A percentile compares a stretch with the other conserved stretches of the same genome.
Conservation (phyloP, 179 eudicot genomes). For the Gypsophila paniculata region DNA sequence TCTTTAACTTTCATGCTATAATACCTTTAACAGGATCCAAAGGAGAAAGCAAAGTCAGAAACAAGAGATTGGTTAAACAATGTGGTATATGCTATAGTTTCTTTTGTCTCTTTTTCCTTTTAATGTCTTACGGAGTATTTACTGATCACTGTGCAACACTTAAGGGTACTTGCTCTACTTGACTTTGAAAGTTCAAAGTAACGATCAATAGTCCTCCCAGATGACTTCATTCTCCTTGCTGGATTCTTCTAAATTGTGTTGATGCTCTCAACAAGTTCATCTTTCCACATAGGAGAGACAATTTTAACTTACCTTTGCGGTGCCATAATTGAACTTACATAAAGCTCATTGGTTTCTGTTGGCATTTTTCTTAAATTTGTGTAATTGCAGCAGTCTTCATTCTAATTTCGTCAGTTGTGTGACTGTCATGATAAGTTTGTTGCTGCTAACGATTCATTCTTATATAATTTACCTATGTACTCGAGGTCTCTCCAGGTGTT, state of each 20-base stretch:
- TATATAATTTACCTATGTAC: not conserved
- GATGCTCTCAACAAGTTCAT: not conserved
- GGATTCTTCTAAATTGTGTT: not conserved
- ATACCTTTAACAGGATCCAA: slow-evolving; percentile 67
- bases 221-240: not conserved
- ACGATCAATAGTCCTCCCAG: not conserved
- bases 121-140: no score
- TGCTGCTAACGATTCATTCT: not conserved
- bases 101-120: not conserved
- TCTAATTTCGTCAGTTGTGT: not conserved
- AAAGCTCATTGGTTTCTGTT: no score
- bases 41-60: slow-evolving; percentile 97
- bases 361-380: not conserved
- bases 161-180: not conserved
- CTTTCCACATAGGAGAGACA: not conserved
- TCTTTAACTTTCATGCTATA: slow-evolving; percentile 17
- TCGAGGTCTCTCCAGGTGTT: slow-evolving; percentile 51
- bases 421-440: not conserved
- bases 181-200: slow-evolving; percentile 7
- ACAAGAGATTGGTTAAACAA: slow-evolving; percentile 98
- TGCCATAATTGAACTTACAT: not conserved
- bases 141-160: not conserved
- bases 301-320: not conserved
- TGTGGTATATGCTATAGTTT: slow-evolving; percentile 53
- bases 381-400: not conserved